A percentile compares a stretch with the other conserved stretches of the same genome.
These are phyloP conservation scores for Linderina pennispora DNA, from an alignment of 192 early-diverging fungal genomes.

Conservation along the genomic window DNA sequence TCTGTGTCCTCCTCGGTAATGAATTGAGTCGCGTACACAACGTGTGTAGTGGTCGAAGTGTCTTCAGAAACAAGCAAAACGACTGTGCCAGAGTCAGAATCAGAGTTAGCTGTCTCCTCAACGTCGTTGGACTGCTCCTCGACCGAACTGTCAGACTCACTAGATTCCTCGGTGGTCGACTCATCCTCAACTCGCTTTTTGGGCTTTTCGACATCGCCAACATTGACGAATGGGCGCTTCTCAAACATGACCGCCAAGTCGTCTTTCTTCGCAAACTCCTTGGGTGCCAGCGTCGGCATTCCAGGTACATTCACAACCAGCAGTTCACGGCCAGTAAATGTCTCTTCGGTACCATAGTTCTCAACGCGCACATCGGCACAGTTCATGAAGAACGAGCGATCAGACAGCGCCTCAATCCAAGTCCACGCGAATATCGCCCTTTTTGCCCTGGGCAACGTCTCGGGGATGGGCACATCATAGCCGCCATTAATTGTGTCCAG, in stretches of 20 bases:
- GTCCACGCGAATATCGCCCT: conserved; percentile 48
- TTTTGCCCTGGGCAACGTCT: conserved; percentile 44
- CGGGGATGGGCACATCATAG: conserved; percentile 48
- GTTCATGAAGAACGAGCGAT: conserved; percentile 35
- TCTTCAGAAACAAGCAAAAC: conserved; percentile 36
- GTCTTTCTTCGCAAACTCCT: conserved; percentile 9
- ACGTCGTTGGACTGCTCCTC: background rate
- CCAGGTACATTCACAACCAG: conserved; percentile 37
- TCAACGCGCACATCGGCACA: conserved; percentile 37
- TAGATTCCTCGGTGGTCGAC: background rate
- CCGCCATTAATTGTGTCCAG: conserved; percentile 32
- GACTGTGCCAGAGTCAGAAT: conserved; percentile 3
- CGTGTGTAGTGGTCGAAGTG: conserved; percentile 24
- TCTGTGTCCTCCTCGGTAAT: conserved; percentile 28
- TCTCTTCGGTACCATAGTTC: conserved; percentile 33
- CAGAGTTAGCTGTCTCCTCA: background rate
- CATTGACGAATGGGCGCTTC: conserved; percentile 14
- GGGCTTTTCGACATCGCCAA: conserved; percentile 15
- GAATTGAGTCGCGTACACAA: conserved; percentile 25
- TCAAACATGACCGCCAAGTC: conserved; percentile 17
- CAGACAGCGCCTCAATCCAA: conserved; percentile 20
- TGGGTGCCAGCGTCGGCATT: conserved; percentile 16
- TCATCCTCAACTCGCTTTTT: background rate
- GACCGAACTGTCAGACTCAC: background rate
- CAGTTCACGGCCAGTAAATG: conserved; percentile 36